Conservation (phyloP, 331 rosid genomes). For the Prunus yedoensis region DNA sequence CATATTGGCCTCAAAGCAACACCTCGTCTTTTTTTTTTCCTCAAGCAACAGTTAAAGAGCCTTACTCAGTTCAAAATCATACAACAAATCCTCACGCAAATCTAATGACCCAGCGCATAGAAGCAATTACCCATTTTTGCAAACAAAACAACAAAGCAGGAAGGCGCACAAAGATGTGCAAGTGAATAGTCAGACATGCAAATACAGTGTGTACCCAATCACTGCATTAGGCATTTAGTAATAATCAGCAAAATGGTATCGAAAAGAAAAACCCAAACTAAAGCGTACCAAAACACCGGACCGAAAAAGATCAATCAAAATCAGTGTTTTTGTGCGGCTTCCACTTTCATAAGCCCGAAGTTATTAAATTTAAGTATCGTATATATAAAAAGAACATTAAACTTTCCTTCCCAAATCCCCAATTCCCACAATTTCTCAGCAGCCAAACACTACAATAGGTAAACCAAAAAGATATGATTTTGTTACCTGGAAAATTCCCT, state of each 20-base stretch:
- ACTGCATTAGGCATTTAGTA: not conserved
- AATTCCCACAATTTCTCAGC: not conserved
- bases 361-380: not conserved
- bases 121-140: not conserved
- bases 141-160: not conserved
- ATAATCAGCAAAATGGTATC: not conserved
- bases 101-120: not conserved
- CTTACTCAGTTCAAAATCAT: not conserved
- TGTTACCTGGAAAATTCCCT: conserved; percentile 1
- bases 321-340: not conserved
- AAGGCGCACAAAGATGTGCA: not conserved
- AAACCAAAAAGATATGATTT: not conserved
- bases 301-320: not conserved
- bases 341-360: not conserved
- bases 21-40: too few species aligned
- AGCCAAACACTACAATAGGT: conserved; percentile 9
- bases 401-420: not conserved
- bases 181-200: not conserved
- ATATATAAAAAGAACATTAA: not conserved
- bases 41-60: too few species aligned
- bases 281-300: not conserved
- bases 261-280: not conserved
- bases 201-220: not conserved
- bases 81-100: too few species aligned
- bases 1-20: too few species aligned